Evolutionary conservation across 1,139 yeast species (phyloP).

Genomic region (Saccharomyces pastorianus): DNA sequence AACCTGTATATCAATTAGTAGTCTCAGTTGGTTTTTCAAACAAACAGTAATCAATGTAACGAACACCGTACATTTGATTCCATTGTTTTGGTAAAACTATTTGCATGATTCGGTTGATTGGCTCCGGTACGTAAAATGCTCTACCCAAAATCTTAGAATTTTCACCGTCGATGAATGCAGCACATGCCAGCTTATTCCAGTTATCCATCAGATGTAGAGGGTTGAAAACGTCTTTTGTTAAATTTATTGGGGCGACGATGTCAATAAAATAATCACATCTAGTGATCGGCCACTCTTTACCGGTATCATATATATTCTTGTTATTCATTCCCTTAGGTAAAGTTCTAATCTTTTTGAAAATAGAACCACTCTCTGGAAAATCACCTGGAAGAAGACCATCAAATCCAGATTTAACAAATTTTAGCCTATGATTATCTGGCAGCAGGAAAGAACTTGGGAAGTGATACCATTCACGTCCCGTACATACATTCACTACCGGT

Average conservation of each 20-base stretch:
- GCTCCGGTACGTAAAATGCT: conserved; percentile 33
- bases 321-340: conserved; percentile 68
- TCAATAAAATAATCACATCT: conserved; percentile 57
- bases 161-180: conserved; percentile 32
- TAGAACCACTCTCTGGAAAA: conserved; percentile 43
- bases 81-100: conserved; percentile 13
- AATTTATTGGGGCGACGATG: conserved; percentile 28
- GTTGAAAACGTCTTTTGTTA: conserved; percentile 19
- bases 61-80: conserved; percentile 16
- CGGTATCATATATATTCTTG: conserved; percentile 49
- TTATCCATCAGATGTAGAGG: conserved; percentile 22
- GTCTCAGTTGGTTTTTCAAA: conserved; percentile 13
- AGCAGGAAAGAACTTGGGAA: conserved; percentile 82
- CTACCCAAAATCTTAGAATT: conserved; percentile 36
- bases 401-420: conserved; percentile 70
- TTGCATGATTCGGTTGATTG: conserved; percentile 13
- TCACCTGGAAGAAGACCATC: conserved; percentile 86
- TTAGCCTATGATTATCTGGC: conserved; percentile 50
- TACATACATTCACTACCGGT: conserved; percentile 52
- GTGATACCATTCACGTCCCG: conserved; percentile 93
- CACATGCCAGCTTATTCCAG: conserved; percentile 33
- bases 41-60: conserved; percentile 27
- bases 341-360: conserved; percentile 28
- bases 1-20: not conserved
- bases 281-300: conserved; percentile 40